A percentile compares a stretch with the other conserved stretches of the same genome.
Conservation (phyloP, 2,329 filamentous ascomycete genomes). For the Penicillium sp. region DNA sequence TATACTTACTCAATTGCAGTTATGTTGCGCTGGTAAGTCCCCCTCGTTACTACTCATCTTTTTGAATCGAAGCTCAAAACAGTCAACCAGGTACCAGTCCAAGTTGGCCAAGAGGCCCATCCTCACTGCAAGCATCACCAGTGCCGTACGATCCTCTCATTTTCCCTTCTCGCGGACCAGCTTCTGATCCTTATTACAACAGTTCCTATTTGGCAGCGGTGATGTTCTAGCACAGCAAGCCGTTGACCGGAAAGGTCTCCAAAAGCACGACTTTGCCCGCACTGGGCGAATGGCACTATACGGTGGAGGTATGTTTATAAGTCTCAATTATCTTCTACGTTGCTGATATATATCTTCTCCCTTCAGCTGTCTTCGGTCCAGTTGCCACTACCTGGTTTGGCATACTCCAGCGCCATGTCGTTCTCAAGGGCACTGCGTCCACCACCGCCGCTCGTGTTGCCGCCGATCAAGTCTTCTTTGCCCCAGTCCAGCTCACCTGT, state of each 20-base stretch:
- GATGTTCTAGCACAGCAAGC: slow-evolving; percentile 88
- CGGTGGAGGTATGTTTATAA: slow-evolving; percentile 44
- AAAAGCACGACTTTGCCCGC: slow-evolving; percentile 65
- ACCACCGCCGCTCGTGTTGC: slow-evolving; percentile 76
- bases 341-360: slow-evolving; percentile 1
- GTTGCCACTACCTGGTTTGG: slow-evolving; percentile 83
- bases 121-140: slow-evolving; percentile 86
- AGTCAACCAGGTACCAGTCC: slow-evolving; percentile 70
- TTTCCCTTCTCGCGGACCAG: not conserved
- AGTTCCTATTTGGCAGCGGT: slow-evolving; percentile 86
- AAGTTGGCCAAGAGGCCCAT: slow-evolving; percentile 77
- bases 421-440: slow-evolving; percentile 60
- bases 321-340: not conserved
- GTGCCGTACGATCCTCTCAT: slow-evolving; percentile 54
- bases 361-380: slow-evolving; percentile 72
- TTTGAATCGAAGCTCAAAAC: slow-evolving; percentile 14
- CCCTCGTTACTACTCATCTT: slow-evolving; percentile 1
- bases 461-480: slow-evolving; percentile 78
- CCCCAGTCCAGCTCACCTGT: slow-evolving; percentile 74
- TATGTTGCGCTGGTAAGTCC: slow-evolving; percentile 39
- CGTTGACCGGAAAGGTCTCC: slow-evolving; percentile 74
- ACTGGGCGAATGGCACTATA: slow-evolving; percentile 51
- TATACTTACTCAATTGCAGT: not conserved
- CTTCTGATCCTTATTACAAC: not conserved
- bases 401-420: slow-evolving; percentile 70